Conservation (phyloP, 2,329 filamentous ascomycete species). For the Aureobasidium pullulans region DNA sequence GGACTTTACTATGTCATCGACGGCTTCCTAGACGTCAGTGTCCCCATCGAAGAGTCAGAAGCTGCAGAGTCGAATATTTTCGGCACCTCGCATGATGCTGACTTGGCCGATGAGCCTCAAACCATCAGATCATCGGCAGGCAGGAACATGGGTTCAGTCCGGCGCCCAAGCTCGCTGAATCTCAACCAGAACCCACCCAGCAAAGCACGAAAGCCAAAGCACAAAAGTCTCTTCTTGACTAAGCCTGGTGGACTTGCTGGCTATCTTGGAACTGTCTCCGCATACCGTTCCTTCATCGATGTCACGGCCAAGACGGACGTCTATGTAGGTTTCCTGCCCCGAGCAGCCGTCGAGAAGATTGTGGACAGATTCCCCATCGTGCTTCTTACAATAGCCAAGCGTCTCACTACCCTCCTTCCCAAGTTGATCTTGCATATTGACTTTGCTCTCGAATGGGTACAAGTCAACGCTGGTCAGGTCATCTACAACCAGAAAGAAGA, state of each 20-base stretch:
- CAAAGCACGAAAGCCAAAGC: slow-evolving; percentile 16
- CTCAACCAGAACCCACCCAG: slow-evolving; percentile 12
- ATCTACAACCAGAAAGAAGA: slow-evolving; percentile 92
- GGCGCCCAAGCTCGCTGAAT: neutral
- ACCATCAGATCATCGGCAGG: neutral
- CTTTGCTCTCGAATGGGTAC: slow-evolving; percentile 96
- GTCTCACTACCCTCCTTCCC: slow-evolving; percentile 81
- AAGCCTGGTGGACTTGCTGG: slow-evolving; percentile 92
- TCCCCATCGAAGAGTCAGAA: slow-evolving; percentile 62
- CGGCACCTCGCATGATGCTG: slow-evolving; percentile 32
- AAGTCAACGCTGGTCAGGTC: slow-evolving; percentile 89
- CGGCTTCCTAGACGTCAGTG: slow-evolving; percentile 88
- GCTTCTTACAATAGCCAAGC: slow-evolving; percentile 89
- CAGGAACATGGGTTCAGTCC: slow-evolving; percentile 5
- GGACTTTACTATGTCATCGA: slow-evolving; percentile 97
- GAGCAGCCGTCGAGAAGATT: slow-evolving; percentile 78
- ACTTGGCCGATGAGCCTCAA: slow-evolving; percentile 4
- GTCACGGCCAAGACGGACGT: slow-evolving; percentile 97
- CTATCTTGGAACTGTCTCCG: slow-evolving; percentile 89
- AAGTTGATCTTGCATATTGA: slow-evolving; percentile 91
- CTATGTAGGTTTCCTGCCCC: slow-evolving; percentile 89
- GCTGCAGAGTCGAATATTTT: slow-evolving; percentile 34
- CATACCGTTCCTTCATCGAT: slow-evolving; percentile 92
- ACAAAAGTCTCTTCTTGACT: slow-evolving; percentile 73
- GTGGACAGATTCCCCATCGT: slow-evolving; percentile 90